Evolutionary conservation across 2,329 filamentous ascomycete species (phyloP), one percentile per base, ranked within the genome.

Genomic region (Volutella citrinella): DNA sequence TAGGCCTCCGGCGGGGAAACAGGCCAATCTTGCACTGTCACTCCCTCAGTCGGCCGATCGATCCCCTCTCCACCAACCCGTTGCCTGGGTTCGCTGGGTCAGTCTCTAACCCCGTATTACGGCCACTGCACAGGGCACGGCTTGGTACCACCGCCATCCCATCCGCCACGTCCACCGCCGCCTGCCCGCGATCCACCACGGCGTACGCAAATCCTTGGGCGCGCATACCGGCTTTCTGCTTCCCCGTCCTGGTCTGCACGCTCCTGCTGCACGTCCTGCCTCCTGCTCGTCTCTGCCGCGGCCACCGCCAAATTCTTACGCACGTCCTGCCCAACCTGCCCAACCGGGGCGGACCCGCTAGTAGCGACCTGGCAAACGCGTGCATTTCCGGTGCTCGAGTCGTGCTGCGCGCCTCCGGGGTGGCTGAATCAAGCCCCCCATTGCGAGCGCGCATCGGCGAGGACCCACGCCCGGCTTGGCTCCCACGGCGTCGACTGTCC

Each of bases 41-140:
- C n/a, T n/a, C n/a, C n/a, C n/a, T n/a, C 39, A 38, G 35, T 51
- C 36, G 45, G 45, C 38, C 49, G 49, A 52, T 52, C 47, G 48
- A 50, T 47, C 45, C 36, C 34, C 29, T 23, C 44, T 45, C 40
- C 39, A 32, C 36, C 35, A 36, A n/a, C n/a, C n/a, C n/a, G n/a
- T n/a, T n/a, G n/a, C n/a, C n/a, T n/a, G n/a, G n/a, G n/a, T n/a
- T n/a, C n/a, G n/a, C n/a, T n/a, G n/a, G n/a, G n/a, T n/a, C n/a
- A n/a, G n/a, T n/a, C n/a, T n/a, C n/a, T n/a, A n/a, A n/a, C n/a
- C n/a, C n/a, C n/a, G n/a, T n/a, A n/a, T n/a, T n/a, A n/a, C n/a
- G n/a, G n/a, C n/a, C n/a, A n/a, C n/a, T n/a, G n/a, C n/a, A n/a
- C 26, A 22, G 14, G 6, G 17, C 11, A 20, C 21, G 22, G 14